Base-by-base conservation (phyloP, 257 asterid species). In the Ajuga chamaepitys region DNA sequence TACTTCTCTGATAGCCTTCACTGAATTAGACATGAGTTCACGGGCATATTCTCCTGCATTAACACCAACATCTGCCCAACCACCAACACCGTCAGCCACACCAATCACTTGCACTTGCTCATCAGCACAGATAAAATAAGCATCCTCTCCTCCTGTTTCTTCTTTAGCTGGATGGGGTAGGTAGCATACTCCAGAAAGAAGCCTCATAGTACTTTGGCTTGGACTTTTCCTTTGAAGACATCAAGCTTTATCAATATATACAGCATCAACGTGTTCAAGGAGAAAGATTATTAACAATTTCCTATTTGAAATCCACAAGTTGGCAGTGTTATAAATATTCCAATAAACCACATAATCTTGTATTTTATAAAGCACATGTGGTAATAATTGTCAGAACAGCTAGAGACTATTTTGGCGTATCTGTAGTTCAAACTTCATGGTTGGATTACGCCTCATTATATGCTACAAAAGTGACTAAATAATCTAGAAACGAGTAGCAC, bases 71-170 rank as follows among this genome's bases (percentile, higher is more conserved):
- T 91, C 95, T 52, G 98, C 96, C 98, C 98, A 91, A 32, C 98
- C 98, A 61, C 98, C 98, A 70, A 91, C 98, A 58, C 98, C 98
- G 68, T 91, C 98, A 10, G 98, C 96, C 56, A 91, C 85, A 2
- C 98, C 98, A 51, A 91, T 73, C 32, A 52, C 91, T 78, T 84
- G 93, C 32, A 52, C 91, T 78, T 84, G 93, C 78, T 88, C 94
- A 18, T 88, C 91, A 8, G 10, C 79, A 74, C 95, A 86, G 42
- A 91, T 83, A 66, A 91, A 86, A 69, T 88, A 86, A 73, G 98
- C 96, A 82, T 91, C 98, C 82, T 91, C 98, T 70, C 96, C 98
- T 56, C 98, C 98, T 1, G 94, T 88, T 68, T 75, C 68, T 75
- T 52, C 88, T 79, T 91, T 91, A 32, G 61, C 96, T 16, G 96